Evolutionary conservation across 2,329 filamentous ascomycete species (phyloP).

Genomic region (Endothia cerciana): DNA sequence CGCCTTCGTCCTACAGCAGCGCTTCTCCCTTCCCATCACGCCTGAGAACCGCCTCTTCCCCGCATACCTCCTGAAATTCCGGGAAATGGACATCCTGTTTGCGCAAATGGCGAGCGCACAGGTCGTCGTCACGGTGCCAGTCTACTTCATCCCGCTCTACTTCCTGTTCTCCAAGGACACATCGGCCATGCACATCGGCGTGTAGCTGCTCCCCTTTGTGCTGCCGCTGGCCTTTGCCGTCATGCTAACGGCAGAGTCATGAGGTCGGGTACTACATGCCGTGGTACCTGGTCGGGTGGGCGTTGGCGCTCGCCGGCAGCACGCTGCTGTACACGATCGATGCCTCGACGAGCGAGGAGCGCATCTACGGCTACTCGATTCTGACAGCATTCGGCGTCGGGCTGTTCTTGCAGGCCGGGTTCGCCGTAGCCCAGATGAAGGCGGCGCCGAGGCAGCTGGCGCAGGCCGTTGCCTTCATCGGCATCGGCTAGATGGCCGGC

Average conservation of each 20-base stretch:
- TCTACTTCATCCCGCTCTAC: constrained; percentile 57
- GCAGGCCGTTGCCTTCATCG: constrained; percentile 42
- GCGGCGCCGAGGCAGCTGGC: constrained; percentile 36
- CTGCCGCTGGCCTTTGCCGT: neutral
- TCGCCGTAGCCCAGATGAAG: constrained; percentile 41
- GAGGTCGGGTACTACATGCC: constrained; percentile 47
- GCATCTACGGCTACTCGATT: constrained; percentile 38
- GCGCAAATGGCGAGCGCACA: constrained; percentile 34
- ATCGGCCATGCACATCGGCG: constrained; percentile 40
- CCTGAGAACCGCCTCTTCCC: constrained; percentile 48
- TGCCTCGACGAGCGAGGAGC: constrained; percentile 27
- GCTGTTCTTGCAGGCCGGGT: constrained; percentile 40
- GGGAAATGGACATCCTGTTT: constrained; percentile 45
- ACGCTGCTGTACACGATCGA: constrained; percentile 34
- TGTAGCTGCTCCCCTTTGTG: constrained; percentile 43
- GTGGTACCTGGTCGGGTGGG: constrained; percentile 41
- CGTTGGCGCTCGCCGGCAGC: constrained; percentile 38
- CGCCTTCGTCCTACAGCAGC: constrained; percentile 51
- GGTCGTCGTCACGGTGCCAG: constrained; percentile 35
- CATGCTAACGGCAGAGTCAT: neutral
- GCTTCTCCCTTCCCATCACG: constrained; percentile 45
- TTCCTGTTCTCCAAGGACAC: constrained; percentile 53
- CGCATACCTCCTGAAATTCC: constrained; percentile 45
- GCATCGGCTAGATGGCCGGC: constrained; percentile 39
- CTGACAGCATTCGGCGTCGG: constrained; percentile 45